Conservation (phyloP, 129 eudicot genomes). For the Lactuca saligna region DNA sequence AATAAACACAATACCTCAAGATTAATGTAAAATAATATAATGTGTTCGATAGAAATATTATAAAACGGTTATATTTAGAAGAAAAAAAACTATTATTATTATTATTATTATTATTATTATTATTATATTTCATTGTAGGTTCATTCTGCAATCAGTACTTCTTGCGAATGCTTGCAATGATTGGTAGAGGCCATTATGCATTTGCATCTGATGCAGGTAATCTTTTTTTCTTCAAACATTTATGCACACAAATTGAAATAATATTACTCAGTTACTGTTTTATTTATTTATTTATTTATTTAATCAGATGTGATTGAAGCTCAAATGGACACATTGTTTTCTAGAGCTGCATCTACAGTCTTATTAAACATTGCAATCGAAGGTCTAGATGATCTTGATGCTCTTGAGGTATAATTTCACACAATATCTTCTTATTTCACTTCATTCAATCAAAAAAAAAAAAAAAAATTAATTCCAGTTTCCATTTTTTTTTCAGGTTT, state of each 20-base stretch:
- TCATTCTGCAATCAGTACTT: slow-evolving; percentile 86
- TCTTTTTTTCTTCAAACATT: background rate
- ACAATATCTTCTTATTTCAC: slow-evolving; percentile 1
- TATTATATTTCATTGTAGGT: slow-evolving; percentile 43
- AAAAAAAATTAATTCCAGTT: slow-evolving; percentile 5
- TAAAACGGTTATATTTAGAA: no score
- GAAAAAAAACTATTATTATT: background rate
- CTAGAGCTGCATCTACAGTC: slow-evolving; percentile 57
- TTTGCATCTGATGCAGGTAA: slow-evolving; percentile 80
- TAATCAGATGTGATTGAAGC: slow-evolving; percentile 61
- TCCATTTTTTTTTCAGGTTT: slow-evolving; percentile 36
- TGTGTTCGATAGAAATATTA: no score
- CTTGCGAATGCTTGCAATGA: slow-evolving; percentile 78
- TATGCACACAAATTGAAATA: no score
- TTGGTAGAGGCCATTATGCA: slow-evolving; percentile 68
- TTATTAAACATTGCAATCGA: slow-evolving; percentile 62
- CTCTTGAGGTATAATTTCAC: slow-evolving; percentile 55
- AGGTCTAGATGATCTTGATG: slow-evolving; percentile 58
- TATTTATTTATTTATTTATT: slow-evolving; percentile 6
- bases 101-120: background rate
- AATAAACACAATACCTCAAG: no score
- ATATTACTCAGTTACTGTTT: background rate
- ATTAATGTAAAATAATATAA: no score
- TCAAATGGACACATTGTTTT: slow-evolving; percentile 55
- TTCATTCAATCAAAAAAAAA: background rate